These are phyloP conservation scores for Sonneratia caseolaris DNA, from an alignment of 345 rosid species.

Conservation along the genomic window DNA sequence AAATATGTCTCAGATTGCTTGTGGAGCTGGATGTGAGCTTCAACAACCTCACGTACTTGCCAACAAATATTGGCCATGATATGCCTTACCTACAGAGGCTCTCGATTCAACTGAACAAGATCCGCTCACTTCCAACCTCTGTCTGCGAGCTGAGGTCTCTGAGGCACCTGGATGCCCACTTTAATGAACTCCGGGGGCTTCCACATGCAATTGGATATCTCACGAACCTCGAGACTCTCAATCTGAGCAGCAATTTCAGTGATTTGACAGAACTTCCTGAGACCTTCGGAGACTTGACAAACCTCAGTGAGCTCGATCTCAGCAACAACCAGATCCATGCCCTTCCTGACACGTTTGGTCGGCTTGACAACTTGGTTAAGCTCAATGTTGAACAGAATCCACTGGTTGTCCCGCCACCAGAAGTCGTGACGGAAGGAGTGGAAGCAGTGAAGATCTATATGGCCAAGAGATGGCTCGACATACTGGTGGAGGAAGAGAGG, in stretches of 20 bases:
- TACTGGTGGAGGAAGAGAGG: slow-evolving; percentile 65
- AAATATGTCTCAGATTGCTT: slow-evolving; percentile 31
- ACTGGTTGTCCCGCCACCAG: slow-evolving; percentile 51
- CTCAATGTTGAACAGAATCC: slow-evolving; percentile 72
- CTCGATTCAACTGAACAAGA: slow-evolving; percentile 60
- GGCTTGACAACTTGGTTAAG: slow-evolving; percentile 56
- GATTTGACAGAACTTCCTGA: slow-evolving; percentile 71
- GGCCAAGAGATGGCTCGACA: slow-evolving; percentile 70
- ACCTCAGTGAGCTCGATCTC: slow-evolving; percentile 74
- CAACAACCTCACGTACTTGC: slow-evolving; percentile 65
- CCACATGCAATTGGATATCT: slow-evolving; percentile 54
- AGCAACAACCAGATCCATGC: slow-evolving; percentile 83
- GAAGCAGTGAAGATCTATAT: slow-evolving; percentile 62
- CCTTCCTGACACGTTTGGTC: slow-evolving; percentile 74
- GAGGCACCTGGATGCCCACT: slow-evolving; percentile 64
- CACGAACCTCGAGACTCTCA: slow-evolving; percentile 61
- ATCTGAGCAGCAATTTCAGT: slow-evolving; percentile 67
- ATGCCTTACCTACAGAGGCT: slow-evolving; percentile 52
- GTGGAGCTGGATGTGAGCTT: slow-evolving; percentile 72
- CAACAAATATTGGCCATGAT: slow-evolving; percentile 78
- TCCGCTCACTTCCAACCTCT: slow-evolving; percentile 62
- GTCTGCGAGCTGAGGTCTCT: slow-evolving; percentile 63
- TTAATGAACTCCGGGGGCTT: slow-evolving; percentile 64
- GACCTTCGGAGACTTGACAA: slow-evolving; percentile 65
- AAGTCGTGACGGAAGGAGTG: slow-evolving; percentile 54